Evolutionary conservation across 345 rosid species (phyloP).

Genomic region (Alliaria petiolata): DNA sequence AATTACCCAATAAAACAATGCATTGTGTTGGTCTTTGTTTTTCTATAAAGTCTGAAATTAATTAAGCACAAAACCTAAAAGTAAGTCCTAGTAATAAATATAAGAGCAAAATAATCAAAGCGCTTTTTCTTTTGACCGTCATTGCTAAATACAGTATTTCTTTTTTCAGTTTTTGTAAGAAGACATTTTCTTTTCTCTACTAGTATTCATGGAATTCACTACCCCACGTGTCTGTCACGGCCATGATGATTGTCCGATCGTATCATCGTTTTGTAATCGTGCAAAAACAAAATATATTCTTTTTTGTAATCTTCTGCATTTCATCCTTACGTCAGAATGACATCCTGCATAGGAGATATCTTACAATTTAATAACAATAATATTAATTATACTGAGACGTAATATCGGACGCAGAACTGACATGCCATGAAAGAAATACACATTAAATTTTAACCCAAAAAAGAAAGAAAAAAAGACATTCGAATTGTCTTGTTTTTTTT

Average conservation of each 20-base stretch:
- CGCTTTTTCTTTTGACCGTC: conserved; percentile 17
- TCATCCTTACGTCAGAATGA: conserved; percentile 26
- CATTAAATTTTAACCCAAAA: too few relatives aligned
- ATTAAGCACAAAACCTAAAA: neutral
- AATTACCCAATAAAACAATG: neutral
- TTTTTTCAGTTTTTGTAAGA: neutral
- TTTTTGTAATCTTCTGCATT: conserved; percentile 3
- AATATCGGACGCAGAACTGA: neutral
- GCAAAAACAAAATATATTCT: neutral
- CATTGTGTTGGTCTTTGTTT: neutral
- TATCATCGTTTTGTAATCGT: conserved; percentile 18
- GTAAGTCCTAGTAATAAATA: neutral
- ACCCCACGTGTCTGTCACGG: conserved; percentile 27
- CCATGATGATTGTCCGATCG: conserved; percentile 20
- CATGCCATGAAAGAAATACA: too few relatives aligned
- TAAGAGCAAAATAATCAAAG: neutral
- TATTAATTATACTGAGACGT: neutral
- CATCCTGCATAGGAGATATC: conserved; percentile 19
- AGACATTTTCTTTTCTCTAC: neutral
- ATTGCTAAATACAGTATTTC: neutral
- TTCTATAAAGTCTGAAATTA: neutral
- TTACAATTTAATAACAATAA: neutral
- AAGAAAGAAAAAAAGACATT: too few relatives aligned
- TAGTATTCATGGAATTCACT: neutral
- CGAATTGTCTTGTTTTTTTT: too few relatives aligned